phyloP scores from a whole-genome alignment of 352 stramenopile genomes.

The Pythium phragmiticola region DNA sequence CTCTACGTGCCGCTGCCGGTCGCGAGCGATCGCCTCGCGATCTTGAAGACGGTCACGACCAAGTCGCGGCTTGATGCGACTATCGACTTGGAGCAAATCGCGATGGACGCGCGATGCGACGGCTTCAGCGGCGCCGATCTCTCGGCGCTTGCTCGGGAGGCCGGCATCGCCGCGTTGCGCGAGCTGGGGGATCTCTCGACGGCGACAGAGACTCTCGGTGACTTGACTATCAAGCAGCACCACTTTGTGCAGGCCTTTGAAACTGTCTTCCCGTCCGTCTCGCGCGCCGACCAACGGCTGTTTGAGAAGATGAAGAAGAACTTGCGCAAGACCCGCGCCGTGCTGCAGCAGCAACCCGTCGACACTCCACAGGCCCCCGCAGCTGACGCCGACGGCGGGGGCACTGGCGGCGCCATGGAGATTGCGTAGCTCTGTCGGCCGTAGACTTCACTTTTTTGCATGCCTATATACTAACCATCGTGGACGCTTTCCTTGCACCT shows the following conservation, averaged over 20 bases:
- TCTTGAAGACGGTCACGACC: slow-evolving; percentile 90
- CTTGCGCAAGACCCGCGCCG: slow-evolving; percentile 57
- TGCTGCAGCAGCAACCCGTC: slow-evolving; percentile 10
- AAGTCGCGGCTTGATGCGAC: slow-evolving; percentile 60
- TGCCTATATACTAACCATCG: slow-evolving; percentile 5
- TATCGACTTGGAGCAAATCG: slow-evolving; percentile 92
- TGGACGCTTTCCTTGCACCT: background rate
- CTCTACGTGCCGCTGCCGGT: slow-evolving; percentile 97
- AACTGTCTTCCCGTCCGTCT: slow-evolving; percentile 83
- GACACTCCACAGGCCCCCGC: background rate
- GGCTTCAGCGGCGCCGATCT: slow-evolving; percentile 98
- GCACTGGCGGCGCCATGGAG: slow-evolving; percentile 18
- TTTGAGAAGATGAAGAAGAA: slow-evolving; percentile 91
- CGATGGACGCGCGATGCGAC: slow-evolving; percentile 83
- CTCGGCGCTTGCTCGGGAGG: slow-evolving; percentile 95
- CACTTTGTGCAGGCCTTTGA: slow-evolving; percentile 80
- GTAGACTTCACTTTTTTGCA: background rate
- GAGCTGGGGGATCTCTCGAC: slow-evolving; percentile 20
- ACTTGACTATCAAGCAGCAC: slow-evolving; percentile 55
- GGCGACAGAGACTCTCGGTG: slow-evolving; percentile 13
- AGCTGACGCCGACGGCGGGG: background rate
- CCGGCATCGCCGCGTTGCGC: slow-evolving; percentile 92
- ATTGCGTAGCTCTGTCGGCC: slow-evolving; percentile 2
- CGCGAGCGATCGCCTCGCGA: slow-evolving; percentile 71
- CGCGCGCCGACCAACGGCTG: slow-evolving; percentile 77